Conservation (phyloP, 257 asterid genomes). For the Cordia subcordata region DNA sequence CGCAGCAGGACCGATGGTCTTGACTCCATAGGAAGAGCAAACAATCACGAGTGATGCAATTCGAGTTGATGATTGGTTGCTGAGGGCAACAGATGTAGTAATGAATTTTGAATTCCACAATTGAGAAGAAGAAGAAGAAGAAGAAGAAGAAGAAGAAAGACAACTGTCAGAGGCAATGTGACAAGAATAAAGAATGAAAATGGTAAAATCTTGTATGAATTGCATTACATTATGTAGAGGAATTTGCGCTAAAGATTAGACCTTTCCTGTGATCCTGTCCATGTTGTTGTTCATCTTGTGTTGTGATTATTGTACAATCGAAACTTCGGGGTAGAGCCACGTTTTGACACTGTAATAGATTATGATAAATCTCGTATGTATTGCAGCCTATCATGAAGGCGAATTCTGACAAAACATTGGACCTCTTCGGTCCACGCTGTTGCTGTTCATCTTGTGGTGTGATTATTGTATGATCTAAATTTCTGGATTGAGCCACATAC, state of each 20-base stretch:
- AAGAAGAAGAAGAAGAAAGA: conserved; percentile 5
- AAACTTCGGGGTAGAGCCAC: too few relatives aligned
- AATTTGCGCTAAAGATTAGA: conserved; percentile 4
- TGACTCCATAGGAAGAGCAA: conserved; percentile 40
- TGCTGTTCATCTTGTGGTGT: background rate
- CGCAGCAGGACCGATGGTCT: conserved; percentile 74
- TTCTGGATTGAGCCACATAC: too few relatives aligned
- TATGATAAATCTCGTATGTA: conserved; percentile 15
- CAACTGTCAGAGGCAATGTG: conserved; percentile 15
- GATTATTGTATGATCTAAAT: background rate
- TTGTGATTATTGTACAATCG: background rate
- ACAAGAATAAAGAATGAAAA: too few relatives aligned
- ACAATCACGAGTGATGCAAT: conserved; percentile 25
- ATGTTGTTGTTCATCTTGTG: conserved; percentile 1
- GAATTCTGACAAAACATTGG: conserved; percentile 3
- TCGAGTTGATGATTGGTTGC: conserved; percentile 13
- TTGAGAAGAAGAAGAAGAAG: conserved; percentile 6
- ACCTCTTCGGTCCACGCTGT: conserved; percentile 1
- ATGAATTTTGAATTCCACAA: conserved; percentile 20
- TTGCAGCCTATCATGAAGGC: conserved; percentile 16
- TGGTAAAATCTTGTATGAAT: conserved; percentile 16
- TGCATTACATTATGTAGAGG: conserved; percentile 17
- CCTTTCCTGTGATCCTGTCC: background rate
- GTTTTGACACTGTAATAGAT: too few relatives aligned
- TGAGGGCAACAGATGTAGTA: conserved; percentile 17